Evolutionary conservation across 176 grass and related monocot genomes (phyloP).

Genomic region (Lolium multiflorum): DNA sequence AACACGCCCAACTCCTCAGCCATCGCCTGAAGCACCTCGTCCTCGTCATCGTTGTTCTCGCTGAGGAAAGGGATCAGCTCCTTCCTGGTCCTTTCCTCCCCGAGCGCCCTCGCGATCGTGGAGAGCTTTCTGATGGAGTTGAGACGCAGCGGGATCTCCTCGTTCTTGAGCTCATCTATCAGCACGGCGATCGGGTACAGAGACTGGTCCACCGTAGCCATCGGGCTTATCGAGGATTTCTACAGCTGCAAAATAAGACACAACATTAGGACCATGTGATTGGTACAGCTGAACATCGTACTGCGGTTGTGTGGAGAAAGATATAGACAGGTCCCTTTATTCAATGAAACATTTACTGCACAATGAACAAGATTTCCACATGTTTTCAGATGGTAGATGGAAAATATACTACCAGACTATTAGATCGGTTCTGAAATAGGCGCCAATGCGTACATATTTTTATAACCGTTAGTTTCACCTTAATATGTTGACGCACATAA

Average conservation of each 20-base stretch:
- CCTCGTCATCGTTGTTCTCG: constrained; percentile 96
- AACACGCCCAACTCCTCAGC: constrained; percentile 92
- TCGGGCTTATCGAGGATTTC: constrained; percentile 34
- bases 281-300: too few species aligned
- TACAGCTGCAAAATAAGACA: constrained; percentile 26
- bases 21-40: constrained; percentile 96
- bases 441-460: background rate
- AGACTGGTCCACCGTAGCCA: constrained; percentile 82
- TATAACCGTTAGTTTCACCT: background rate
- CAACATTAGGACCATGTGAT: background rate
- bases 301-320: too few species aligned
- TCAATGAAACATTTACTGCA: too few species aligned
- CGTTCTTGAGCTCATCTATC: constrained; percentile 96
- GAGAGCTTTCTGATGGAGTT: constrained; percentile 91
- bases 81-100: constrained; percentile 89
- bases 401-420: background rate
- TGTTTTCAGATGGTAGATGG: too few species aligned
- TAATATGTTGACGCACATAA: background rate
- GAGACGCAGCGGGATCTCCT: constrained; percentile 66
- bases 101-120: constrained; percentile 85
- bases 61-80: constrained; percentile 93
- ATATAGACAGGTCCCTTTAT: too few species aligned
- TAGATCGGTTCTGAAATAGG: background rate
- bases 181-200: constrained; percentile 88
- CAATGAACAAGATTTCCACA: too few species aligned